Base-by-base conservation (phyloP, 2,329 filamentous ascomycete genomes). In the Fusarium redolens region DNA sequence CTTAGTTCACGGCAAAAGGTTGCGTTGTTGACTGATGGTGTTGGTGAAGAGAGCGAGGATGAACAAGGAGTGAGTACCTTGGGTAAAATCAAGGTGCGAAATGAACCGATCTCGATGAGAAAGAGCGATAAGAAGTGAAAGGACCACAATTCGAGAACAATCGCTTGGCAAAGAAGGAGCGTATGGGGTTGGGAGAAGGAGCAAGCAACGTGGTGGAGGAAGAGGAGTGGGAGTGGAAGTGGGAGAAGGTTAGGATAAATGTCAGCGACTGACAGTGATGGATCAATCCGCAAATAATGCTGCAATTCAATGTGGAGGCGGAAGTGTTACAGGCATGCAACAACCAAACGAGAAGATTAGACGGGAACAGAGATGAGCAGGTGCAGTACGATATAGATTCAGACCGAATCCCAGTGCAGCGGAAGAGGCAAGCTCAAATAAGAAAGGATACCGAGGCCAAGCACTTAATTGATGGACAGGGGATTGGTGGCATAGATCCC, bases 41-140 rank as follows among this genome's bases (percentile, higher is more conserved):
- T 30, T 69, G 48, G 47, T 54, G 35, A 58, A 37, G 45, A 56
- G 31, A 20, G n/a, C 25, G 17, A 50, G 41, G 30, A 48, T 35
- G 44, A 62, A 41, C 38, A 48, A 55, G 28, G 52, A 52, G 37
- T 20, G 52, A 52, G 37, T 20, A 20, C 17, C 37, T 35, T 35
- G 4, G 20, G 51, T 65, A 61, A 45, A 60, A 66, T 59, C 51
- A 59, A 70, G 28, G 40, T 56, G 44, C 43, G 57, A 62, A 67
- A 58, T 55, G 38, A 68, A 43, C 48, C 35, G 41, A 58, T 58
- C 62, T 56, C 55, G 50, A 52, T 55, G 44, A 55, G 72, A 77
- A 77, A 51, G 74, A 77, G 48, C 52, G 72, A 75, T 70, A 56
- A 72, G 67, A 74, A 77, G 51, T 44, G 57, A 76, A 71, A 47